Conservation (phyloP, 2,329 filamentous ascomycete species). For the Madurella mycetomatis region DNA sequence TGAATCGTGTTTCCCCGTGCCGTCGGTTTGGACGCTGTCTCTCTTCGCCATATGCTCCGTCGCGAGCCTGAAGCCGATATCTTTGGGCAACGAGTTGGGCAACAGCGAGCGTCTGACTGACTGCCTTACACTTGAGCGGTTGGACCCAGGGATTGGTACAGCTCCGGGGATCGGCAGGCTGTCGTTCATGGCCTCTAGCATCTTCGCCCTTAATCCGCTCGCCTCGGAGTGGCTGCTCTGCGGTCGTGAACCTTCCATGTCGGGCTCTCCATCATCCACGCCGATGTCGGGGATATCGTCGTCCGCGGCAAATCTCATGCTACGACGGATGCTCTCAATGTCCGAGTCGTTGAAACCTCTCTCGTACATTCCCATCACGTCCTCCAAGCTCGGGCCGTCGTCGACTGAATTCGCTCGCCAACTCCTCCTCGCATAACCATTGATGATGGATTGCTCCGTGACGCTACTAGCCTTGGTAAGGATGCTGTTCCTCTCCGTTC, state of each 20-base stretch:
- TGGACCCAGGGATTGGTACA: constrained; percentile 19
- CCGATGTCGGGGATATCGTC: constrained; percentile 25
- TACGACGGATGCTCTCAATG: constrained; percentile 32
- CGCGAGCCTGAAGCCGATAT: constrained; percentile 32
- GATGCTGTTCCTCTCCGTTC: constrained; percentile 81
- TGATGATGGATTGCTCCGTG: constrained; percentile 42
- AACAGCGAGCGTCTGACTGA: constrained; percentile 37
- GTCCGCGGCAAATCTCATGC: constrained; percentile 25
- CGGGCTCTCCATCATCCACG: constrained; percentile 7
- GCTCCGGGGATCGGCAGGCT: constrained; percentile 29
- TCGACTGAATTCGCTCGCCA: constrained; percentile 36
- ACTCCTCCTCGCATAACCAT: constrained; percentile 28
- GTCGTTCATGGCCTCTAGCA: constrained; percentile 40
- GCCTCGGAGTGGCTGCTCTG: constrained; percentile 38
- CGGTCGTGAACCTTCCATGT: constrained; percentile 31
- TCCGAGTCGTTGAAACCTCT: constrained; percentile 53
- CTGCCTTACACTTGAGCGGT: constrained; percentile 25
- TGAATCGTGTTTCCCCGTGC: constrained; percentile 44
- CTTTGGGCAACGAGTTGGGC: constrained; percentile 33
- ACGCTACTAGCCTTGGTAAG: constrained; percentile 71
- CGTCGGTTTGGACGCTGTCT: constrained; percentile 18
- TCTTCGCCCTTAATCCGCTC: constrained; percentile 34
- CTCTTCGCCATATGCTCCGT: constrained; percentile 21
- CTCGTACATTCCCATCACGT: constrained; percentile 68
- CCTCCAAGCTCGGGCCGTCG: constrained; percentile 59